Percentiles rank a stretch among this genome's conserved stretches.
These are phyloP conservation scores for Sodiomyces alkalinus DNA, from an alignment of 2,329 filamentous ascomycete species.

Conservation along the genomic window DNA sequence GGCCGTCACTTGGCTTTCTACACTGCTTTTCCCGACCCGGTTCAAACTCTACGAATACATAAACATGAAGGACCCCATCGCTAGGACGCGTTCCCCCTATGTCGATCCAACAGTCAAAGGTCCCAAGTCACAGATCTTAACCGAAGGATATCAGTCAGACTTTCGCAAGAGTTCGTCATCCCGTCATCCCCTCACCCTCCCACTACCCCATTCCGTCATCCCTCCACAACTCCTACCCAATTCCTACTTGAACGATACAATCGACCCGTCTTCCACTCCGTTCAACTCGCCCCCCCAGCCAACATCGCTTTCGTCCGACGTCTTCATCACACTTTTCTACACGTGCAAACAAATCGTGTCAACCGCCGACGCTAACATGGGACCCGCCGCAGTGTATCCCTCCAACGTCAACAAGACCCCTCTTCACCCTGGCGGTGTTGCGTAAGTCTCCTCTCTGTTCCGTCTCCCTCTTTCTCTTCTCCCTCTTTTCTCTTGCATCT, in stretches of 20 bases:
- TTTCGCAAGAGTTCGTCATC: slow-evolving; percentile 25
- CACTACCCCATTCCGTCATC: too few relatives aligned
- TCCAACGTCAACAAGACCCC: slow-evolving; percentile 75
- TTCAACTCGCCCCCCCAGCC: background rate
- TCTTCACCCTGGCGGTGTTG: slow-evolving; percentile 79
- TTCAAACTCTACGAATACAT: too few relatives aligned
- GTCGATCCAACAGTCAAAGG: slow-evolving; percentile 22
- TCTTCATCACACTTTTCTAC: too few relatives aligned
- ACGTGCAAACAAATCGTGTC: slow-evolving; percentile 5
- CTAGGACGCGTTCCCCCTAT: slow-evolving; percentile 22
- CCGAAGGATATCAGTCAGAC: slow-evolving; percentile 16
- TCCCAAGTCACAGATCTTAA: slow-evolving; percentile 21
- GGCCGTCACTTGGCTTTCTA: too few relatives aligned
- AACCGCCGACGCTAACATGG: too few relatives aligned
- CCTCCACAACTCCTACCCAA: too few relatives aligned
- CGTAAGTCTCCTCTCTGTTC: slow-evolving; percentile 44
- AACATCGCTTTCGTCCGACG: slow-evolving; percentile 1
- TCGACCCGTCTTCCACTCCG: slow-evolving; percentile 4
- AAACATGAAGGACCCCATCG: slow-evolving; percentile 26
- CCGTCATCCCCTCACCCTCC: slow-evolving; percentile 2
- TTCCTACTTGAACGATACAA: too few relatives aligned
- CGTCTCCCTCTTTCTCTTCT: background rate
- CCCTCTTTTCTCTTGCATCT: too few relatives aligned
- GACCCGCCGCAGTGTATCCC: slow-evolving; percentile 39
- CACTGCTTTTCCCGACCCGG: slow-evolving; percentile 3